A percentile compares a stretch with the other conserved stretches of the same genome.
Conservation (phyloP, 768 basidiomycete genomes). For the Russula abietina region DNA sequence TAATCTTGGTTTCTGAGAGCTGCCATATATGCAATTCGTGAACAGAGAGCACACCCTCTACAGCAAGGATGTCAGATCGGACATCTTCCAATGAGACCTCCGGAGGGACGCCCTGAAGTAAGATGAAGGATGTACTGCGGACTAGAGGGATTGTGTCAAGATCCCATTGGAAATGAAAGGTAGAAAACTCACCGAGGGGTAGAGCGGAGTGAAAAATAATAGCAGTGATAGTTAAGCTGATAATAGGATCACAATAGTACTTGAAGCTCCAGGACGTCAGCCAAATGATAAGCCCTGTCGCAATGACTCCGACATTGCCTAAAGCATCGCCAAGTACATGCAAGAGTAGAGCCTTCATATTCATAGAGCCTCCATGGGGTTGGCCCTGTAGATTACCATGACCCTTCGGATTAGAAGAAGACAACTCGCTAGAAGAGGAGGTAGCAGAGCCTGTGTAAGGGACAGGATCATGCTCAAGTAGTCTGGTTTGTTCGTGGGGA, state of each 20-base stretch:
- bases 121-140: constrained; percentile 87
- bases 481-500: constrained; percentile 38
- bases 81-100: constrained; percentile 88
- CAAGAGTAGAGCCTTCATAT: constrained; percentile 92
- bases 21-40: constrained; percentile 99
- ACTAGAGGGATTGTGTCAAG: constrained; percentile 39
- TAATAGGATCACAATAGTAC: constrained; percentile 88
- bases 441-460: not conserved
- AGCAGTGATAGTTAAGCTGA: constrained; percentile 88
- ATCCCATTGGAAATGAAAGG: constrained; percentile 3
- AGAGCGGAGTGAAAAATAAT: constrained; percentile 97
- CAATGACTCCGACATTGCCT: constrained; percentile 96
- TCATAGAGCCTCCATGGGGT: constrained; percentile 75
- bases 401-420: constrained; percentile 21
- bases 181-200: constrained; percentile 61
- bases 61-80: constrained; percentile 67
- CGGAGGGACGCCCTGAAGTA: constrained; percentile 89
- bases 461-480: constrained; percentile 26
- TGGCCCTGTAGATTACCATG: constrained; percentile 32
- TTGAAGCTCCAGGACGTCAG: constrained; percentile 77
- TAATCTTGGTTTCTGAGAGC: constrained; percentile 88
- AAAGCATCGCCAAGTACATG: constrained; percentile 97
- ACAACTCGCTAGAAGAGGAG: not conserved
- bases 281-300: constrained; percentile 93
- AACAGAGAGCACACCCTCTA: constrained; percentile 80